Evolutionary conservation across 371 early-diverging fungal genomes (phyloP).

Genomic region (Entomophthora muscae): DNA sequence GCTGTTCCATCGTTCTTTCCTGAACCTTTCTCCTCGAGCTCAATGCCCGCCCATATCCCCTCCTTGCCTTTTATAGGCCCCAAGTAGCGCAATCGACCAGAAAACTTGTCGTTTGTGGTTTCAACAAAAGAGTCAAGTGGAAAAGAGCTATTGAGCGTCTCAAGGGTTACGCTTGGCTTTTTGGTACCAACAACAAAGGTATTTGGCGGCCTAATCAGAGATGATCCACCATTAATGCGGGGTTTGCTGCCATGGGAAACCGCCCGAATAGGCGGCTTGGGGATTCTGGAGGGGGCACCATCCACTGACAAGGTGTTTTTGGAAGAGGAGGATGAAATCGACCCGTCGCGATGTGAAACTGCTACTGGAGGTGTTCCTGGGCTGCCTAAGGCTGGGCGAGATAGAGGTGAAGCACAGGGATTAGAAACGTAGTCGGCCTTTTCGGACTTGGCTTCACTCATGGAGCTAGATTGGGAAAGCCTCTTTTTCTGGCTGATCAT

Average conservation of each 20-base stretch:
- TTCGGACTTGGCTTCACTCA: no score
- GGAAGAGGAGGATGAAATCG: background rate
- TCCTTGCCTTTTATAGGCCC: constrained; percentile 46
- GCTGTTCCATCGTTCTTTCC: constrained; percentile 73
- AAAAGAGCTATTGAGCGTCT: background rate
- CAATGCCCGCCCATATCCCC: constrained; percentile 68
- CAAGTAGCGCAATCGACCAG: constrained; percentile 54
- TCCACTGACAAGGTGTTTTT: background rate
- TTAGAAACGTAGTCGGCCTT: no score
- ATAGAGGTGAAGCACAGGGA: no score
- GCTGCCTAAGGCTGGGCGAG: no score
- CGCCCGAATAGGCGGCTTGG: background rate
- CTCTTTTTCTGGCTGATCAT: no score
- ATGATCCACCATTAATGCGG: background rate
- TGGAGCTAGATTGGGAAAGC: no score
- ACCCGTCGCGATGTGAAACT: no score
- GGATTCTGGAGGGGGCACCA: background rate
- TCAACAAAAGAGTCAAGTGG: background rate
- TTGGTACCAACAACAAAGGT: background rate
- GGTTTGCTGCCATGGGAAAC: background rate
- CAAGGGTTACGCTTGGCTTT: background rate
- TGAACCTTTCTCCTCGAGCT: constrained; percentile 43
- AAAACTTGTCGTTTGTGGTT: constrained; percentile 4
- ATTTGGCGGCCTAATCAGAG: background rate
- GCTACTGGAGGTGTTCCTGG: no score